Conservation (phyloP, 169 alveolate genomes). For the Cryptosporidium tyzzeri region DNA sequence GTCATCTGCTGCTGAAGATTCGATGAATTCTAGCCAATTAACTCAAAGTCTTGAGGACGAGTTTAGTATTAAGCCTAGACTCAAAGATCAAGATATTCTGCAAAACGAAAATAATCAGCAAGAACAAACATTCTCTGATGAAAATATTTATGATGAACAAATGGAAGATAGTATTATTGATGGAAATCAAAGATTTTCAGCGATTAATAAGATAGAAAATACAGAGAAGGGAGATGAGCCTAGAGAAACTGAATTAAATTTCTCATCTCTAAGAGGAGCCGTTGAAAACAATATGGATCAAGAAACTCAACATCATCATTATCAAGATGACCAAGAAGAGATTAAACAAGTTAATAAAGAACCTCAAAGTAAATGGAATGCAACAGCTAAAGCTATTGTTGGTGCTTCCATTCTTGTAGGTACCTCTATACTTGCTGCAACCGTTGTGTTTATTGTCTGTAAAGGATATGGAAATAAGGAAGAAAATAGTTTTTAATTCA, state of each 20-base stretch:
- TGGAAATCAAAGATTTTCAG: neutral
- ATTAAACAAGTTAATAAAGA: neutral
- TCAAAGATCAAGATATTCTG: neutral
- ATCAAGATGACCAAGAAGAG: neutral
- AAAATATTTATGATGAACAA: neutral
- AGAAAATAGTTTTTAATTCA: conserved; percentile 10
- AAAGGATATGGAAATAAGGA: conserved; percentile 56
- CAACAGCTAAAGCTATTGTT: conserved; percentile 55
- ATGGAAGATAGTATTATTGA: neutral
- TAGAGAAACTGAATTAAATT: neutral
- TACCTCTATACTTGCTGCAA: conserved; percentile 67
- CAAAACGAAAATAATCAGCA: conserved; percentile 14
- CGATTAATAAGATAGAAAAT: conserved; percentile 1
- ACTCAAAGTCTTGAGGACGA: conserved; percentile 15
- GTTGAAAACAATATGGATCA: conserved; percentile 9
- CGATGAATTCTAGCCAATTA: neutral
- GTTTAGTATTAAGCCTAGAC: neutral
- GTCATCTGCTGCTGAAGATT: conserved; percentile 8
- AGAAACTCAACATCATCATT: neutral
- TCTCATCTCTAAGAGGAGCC: conserved; percentile 35
- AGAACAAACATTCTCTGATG: conserved; percentile 15
- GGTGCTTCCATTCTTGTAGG: conserved; percentile 72
- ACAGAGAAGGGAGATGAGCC: neutral
- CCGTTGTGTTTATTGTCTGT: conserved; percentile 64
- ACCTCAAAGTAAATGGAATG: conserved; percentile 28